Base-by-base conservation (phyloP, 768 basidiomycete species). In the Leccinum barrowsii region DNA sequence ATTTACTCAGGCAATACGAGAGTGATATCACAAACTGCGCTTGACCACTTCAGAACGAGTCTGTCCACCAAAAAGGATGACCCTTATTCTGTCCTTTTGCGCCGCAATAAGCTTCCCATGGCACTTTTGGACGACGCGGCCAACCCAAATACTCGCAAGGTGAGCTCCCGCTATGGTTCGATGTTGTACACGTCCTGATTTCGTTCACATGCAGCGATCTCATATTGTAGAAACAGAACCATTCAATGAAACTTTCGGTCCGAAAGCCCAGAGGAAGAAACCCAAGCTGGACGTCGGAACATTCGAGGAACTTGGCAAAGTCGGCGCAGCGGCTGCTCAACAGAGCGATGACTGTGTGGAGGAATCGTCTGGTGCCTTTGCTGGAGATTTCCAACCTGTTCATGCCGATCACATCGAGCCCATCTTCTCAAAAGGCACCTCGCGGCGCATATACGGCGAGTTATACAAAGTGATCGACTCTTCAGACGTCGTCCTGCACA, bases 391-490 rank as follows among this genome's bases (percentile, higher is more conserved):
- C 55, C 79, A 80, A 40, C 67, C 70, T 54, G 88, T 86, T 0
- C 87, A 92, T 62, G 88, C 90, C 1, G 89, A 92, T 67, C 82
- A 83, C 66, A 86, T 87, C 65, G 94, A 96, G 65, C 93, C 94
- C 10, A 93, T 96, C 58, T 97, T 94, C 67, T 84, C 89, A 52
- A 98, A 98, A 74, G 96, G 96, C 37, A 98, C 95, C 1, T 96
- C 94, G 11, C 82, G 90, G 35, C 87, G 96, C 21, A 99, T 99
- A 60, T 98, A 97, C 75, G 95, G 94, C 59, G 96, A 99, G 73
- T 78, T 98, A 7, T 98, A 99, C 82, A 99, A 99, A 74, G 96
- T 99, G 63, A 94, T 99, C 69, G 97, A 99, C 72, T 99, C 96
- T 2, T 96, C 94, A 7, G 96, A 99, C 69, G 93, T 98, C 44